Percentiles rank a stretch among this genome's conserved stretches.
phyloP scores from a whole-genome alignment of 345 rosid species.

The Pistacia atlantica region DNA sequence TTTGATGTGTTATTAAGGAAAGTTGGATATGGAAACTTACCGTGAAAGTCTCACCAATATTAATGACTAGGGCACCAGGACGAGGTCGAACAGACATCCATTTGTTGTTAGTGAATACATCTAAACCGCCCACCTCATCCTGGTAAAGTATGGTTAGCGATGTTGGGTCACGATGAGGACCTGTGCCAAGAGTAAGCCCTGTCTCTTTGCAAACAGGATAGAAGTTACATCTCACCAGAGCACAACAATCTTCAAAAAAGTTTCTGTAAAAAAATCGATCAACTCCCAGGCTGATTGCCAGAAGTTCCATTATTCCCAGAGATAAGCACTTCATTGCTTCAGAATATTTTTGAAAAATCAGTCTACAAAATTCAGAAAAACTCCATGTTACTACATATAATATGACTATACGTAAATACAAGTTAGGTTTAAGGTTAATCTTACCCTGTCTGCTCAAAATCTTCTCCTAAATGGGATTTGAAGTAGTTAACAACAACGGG shows the following conservation, averaged over 20 bases:
- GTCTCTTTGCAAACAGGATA: constrained; percentile 55
- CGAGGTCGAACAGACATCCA: constrained; percentile 49
- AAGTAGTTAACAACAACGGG: constrained; percentile 38
- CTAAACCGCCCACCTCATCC: constrained; percentile 57
- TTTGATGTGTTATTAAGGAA: neutral
- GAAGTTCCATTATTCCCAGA: constrained; percentile 31
- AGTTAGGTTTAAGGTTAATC: neutral
- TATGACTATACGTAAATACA: neutral
- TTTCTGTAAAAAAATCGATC: constrained; percentile 32
- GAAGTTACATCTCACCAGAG: constrained; percentile 50
- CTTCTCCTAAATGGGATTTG: constrained; percentile 34
- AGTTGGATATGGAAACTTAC: constrained; percentile 25
- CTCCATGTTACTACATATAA: neutral
- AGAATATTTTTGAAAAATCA: constrained; percentile 37
- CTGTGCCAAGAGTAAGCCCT: constrained; percentile 49
- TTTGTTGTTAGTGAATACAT: constrained; percentile 36
- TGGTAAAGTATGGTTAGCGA: constrained; percentile 53
- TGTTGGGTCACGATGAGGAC: constrained; percentile 47
- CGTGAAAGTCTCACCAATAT: constrained; percentile 64
- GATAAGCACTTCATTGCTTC: constrained; percentile 34
- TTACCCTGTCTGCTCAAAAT: constrained; percentile 45
- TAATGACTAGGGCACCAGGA: constrained; percentile 49
- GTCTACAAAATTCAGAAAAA: constrained; percentile 16
- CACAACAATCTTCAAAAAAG: constrained; percentile 39
- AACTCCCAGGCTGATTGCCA: constrained; percentile 45